Evolutionary conservation across 345 rosid species (phyloP), one percentile per base, ranked within the genome.

Genomic region (Rhodamnia rubescens): DNA sequence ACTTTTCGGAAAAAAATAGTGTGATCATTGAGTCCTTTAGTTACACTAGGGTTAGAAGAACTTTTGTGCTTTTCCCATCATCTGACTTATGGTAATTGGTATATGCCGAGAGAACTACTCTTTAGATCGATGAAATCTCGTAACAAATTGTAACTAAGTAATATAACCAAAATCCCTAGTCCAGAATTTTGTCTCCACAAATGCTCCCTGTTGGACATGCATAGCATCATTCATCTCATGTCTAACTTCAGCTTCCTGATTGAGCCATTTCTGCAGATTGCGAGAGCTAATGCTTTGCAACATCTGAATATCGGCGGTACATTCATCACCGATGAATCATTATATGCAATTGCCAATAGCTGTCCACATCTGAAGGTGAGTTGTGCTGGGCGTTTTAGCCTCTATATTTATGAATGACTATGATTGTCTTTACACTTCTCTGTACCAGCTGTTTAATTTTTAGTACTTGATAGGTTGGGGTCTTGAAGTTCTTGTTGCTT

Each of bases 241-340:
- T 87, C 0, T 8, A 44, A 12, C 7, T 56, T 44, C 42, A 26
- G 27, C 51, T 82, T 29, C 51, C 56, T 64, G 22, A 84, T 51
- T 15, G 50, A 64, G 85, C 36, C 47, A 58, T 47, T 85, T 83
- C 83, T 75, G 87, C 90, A 97, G 98, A 89, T 95, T 36, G 92
- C 98, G 82, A 92, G 89, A 90, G 92, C 98, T 53, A 92, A 78
- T 83, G 93, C 98, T 54, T 85, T 96, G 91, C 92, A 92, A 86
- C 98, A 93, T 90, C 92, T 97, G 21, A 96, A 97, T 82, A 86
- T 95, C 10, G 98, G 99, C 21, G 98, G 99, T 61, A 97, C 99
- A 82, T 97, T 96, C 84, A 91, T 96, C 87, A 96, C 98, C 0
- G 98, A 97, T 85, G 94, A 95, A 82, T 93, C 98, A 11, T 91